Evolutionary conservation across 1,284 basidiomycete species (phyloP).

Genomic region (Anthracocystis panici-leucophaei): DNA sequence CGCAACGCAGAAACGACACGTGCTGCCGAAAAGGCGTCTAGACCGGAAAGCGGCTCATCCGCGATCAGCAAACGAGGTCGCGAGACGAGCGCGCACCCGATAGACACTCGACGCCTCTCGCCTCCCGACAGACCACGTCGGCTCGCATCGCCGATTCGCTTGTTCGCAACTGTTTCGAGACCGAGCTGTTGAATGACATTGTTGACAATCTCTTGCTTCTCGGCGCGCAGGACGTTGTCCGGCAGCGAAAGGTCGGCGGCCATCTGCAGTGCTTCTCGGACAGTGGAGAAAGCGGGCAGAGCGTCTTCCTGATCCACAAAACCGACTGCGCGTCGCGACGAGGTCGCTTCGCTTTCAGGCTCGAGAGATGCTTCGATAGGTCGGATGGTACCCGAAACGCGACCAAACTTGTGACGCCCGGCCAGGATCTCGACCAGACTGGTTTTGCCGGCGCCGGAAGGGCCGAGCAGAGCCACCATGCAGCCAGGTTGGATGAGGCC

Average conservation of each 20-base stretch:
- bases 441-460: conserved; percentile 61
- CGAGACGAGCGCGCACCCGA: conserved; percentile 56
- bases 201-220: conserved; percentile 40
- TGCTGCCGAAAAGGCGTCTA: conserved; percentile 56
- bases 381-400: conserved; percentile 34
- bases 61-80: conserved; percentile 54
- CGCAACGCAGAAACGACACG: conserved; percentile 54
- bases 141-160: conserved; percentile 52
- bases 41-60: conserved; percentile 58
- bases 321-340: conserved; percentile 35
- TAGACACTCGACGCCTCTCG: conserved; percentile 55
- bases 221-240: conserved; percentile 45
- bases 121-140: conserved; percentile 58
- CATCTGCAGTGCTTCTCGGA: conserved; percentile 57
- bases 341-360: background rate
- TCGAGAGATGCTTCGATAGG: conserved; percentile 22
- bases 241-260: conserved; percentile 55
- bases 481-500: conserved; percentile 48
- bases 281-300: conserved; percentile 54
- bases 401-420: conserved; percentile 53
- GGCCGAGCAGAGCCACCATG: conserved; percentile 58
- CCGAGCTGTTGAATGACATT: conserved; percentile 47
- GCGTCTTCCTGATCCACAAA: conserved; percentile 62
- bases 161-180: conserved; percentile 45
- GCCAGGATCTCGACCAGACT: conserved; percentile 60